phyloP scores from a whole-genome alignment of 345 rosid genomes.

The Populus deltoides region DNA sequence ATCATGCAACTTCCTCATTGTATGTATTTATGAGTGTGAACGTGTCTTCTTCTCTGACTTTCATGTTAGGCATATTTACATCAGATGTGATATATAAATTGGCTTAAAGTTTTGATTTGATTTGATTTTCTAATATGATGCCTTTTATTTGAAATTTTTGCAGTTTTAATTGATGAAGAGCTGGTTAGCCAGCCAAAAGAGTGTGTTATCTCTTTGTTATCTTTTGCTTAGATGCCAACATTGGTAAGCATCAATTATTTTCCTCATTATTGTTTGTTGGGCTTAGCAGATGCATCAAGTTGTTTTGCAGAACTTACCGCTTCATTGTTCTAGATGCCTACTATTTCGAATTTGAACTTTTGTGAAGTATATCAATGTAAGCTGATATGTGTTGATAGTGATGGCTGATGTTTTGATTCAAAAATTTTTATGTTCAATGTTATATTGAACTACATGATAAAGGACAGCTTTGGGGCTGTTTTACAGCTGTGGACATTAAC shows the following conservation, averaged over 20 bases:
- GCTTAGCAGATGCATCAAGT: background rate
- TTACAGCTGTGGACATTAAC: too few relatives aligned
- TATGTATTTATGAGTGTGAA: background rate
- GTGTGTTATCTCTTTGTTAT: background rate
- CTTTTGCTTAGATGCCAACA: constrained; percentile 7
- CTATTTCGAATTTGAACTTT: too few relatives aligned
- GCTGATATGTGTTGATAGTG: too few relatives aligned
- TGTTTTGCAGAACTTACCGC: too few relatives aligned
- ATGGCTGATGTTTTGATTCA: too few relatives aligned
- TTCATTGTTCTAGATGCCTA: too few relatives aligned
- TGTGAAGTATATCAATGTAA: too few relatives aligned
- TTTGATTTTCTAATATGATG: background rate
- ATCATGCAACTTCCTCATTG: background rate
- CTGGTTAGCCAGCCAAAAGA: background rate
- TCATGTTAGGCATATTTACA: background rate
- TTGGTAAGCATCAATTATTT: constrained; percentile 7
- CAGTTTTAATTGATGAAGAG: constrained; percentile 5
- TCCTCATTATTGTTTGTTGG: background rate
- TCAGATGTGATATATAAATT: background rate
- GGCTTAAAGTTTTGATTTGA: background rate
- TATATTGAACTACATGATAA: too few relatives aligned
- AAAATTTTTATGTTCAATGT: too few relatives aligned
- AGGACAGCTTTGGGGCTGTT: too few relatives aligned
- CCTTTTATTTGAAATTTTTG: background rate
- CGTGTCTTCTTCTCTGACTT: background rate